Evolutionary conservation across 441 rosid species (phyloP), one percentile per base, ranked within the genome.

Genomic region (Arabidopsis hybrid): DNA sequence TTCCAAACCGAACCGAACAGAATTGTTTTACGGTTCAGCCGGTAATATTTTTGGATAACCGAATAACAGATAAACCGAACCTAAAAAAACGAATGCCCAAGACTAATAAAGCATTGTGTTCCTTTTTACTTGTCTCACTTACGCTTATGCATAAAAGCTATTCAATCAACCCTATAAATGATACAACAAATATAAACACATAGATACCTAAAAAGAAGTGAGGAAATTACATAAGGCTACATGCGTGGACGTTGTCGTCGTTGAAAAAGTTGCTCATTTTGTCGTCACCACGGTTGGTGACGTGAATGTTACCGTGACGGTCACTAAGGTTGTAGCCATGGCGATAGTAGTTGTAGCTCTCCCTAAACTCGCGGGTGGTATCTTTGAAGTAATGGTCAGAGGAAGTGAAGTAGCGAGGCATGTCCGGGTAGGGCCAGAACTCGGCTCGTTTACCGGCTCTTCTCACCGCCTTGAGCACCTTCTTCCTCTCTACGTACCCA

Each of bases 371-470:
- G 2, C 80, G 76, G 17, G 94, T 86, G 1, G 96, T 91, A 81
- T 95, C 99, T 77, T 72, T 88, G 82, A 85, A 95, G 66, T 95
- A 95, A 49, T 87, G 42, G n/a, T 67, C 77, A 5, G 92, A 45
- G 0, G 91, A 78, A 42, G 97, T 95, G 86, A 92, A 95, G 90
- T 91, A 95, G 63, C 91, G 76, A 9, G 99, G 97, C n/a, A 82
- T 81, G 49, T 95, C 67, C 0, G 99, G 97, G 75, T 92, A 88
- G 0, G 97, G 99, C 97, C 97, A 92, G 78, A 92, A 92, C 77
- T 92, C 97, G 0, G 96, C 99, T 78, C 97, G 85, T 82, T 92
- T 92, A 8, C 99, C 97, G 0, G 88, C 84, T 75, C 97, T 89
- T 69, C 99, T 83, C 73, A 92, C 97, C 1, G 85, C 87, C 80